phyloP scores from a whole-genome alignment of 225 moss, liverwort and hornwort species.

The Pseudoscleropodium purum region DNA sequence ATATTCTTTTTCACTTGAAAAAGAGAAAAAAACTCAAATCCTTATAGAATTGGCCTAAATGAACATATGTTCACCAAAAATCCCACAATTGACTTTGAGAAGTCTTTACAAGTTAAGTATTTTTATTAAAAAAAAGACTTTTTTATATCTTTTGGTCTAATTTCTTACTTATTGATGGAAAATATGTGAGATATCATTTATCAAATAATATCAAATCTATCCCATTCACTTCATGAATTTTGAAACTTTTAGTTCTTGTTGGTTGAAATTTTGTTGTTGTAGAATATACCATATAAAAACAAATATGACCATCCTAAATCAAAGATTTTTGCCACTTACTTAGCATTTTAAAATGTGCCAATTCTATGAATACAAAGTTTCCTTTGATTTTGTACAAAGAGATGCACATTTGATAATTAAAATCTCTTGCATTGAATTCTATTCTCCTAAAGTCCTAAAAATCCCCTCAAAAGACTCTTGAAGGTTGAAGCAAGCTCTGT shows the following conservation, averaged over 20 bases:
- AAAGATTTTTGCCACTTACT: too few species aligned
- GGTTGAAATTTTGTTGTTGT: too few species aligned
- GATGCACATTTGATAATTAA: background rate
- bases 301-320: too few species aligned
- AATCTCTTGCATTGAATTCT: background rate
- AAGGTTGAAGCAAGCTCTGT: accelerated
- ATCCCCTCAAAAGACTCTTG: accelerated
- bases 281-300: accelerated
- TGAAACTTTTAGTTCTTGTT: too few species aligned
- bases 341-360: too few species aligned
- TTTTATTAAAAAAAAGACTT: too few species aligned
- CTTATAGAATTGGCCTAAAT: accelerated
- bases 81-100: accelerated
- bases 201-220: accelerated
- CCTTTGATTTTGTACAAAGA: background rate
- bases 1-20: too few species aligned
- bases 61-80: background rate
- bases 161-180: too few species aligned
- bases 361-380: background rate
- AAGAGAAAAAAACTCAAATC: too few species aligned
- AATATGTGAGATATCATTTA: too few species aligned
- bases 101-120: background rate
- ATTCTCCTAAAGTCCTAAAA: accelerated
- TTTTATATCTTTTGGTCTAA: too few species aligned
- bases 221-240: too few species aligned